Evolutionary conservation across 177 flowering plant genomes (phyloP).

Genomic region (Vitis hybrid): DNA sequence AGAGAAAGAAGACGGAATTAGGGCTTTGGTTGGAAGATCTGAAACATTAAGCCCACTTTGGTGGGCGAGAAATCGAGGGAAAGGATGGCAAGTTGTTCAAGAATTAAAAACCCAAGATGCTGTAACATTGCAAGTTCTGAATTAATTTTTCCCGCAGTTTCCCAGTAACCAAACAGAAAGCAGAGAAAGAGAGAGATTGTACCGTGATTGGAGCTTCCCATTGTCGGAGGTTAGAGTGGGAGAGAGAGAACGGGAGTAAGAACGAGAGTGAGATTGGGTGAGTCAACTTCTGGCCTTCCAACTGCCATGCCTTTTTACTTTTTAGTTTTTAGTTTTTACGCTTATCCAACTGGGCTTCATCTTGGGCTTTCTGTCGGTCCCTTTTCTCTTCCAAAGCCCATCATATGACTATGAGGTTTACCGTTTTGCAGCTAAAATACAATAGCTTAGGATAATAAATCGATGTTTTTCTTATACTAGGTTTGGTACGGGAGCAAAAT

Average conservation of each 20-base stretch:
- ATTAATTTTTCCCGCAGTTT: neutral
- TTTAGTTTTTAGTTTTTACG: neutral
- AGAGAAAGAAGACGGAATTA: neutral
- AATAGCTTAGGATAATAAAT: too few relatives aligned
- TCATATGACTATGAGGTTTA: too few relatives aligned
- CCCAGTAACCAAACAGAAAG: neutral
- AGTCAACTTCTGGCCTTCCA: neutral
- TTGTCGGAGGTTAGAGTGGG: neutral
- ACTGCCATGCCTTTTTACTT: neutral
- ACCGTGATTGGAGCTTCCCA: slow-evolving; percentile 5
- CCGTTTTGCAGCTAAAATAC: too few relatives aligned
- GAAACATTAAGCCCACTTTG: neutral
- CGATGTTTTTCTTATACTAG: too few relatives aligned
- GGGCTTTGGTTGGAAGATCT: neutral
- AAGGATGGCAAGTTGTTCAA: neutral
- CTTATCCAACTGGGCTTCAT: too few relatives aligned
- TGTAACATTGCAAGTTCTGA: neutral
- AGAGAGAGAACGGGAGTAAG: neutral
- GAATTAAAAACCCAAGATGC: too few relatives aligned
- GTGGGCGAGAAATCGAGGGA: neutral
- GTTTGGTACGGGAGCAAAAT: too few relatives aligned
- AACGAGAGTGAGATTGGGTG: neutral
- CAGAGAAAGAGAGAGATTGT: neutral
- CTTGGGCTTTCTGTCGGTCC: too few relatives aligned
- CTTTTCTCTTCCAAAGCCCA: too few relatives aligned